Evolutionary conservation across 805 yeast species (phyloP).

Genomic region (Limtongozyma cylindracea): DNA sequence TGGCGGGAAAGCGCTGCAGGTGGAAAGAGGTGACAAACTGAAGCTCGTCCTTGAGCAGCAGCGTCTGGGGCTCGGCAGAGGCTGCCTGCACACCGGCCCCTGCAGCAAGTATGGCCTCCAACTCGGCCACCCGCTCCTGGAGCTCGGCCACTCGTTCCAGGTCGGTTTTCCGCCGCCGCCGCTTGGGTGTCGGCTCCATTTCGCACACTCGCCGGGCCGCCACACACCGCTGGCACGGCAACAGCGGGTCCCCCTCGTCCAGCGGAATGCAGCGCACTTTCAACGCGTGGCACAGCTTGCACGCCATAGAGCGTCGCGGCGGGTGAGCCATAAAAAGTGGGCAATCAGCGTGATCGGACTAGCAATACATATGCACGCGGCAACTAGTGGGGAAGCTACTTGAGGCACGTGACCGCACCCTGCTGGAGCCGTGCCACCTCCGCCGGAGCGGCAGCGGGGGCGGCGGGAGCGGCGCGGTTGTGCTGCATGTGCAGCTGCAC

Average conservation of each 20-base stretch:
- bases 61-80: not conserved
- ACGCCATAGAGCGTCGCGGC: conserved; percentile 24
- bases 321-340: no score
- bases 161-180: conserved; percentile 1
- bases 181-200: conserved; percentile 14
- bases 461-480: conserved; percentile 42
- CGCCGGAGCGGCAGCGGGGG: conserved; percentile 1
- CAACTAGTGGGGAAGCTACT: no score
- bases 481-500: conserved; percentile 96
- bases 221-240: conserved; percentile 53
- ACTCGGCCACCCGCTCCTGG: conserved; percentile 4
- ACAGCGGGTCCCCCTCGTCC: conserved; percentile 24
- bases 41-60: conserved; percentile 7
- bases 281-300: conserved; percentile 54
- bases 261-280: conserved; percentile 72
- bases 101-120: conserved; percentile 1
- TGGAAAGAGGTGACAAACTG: conserved; percentile 13
- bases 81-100: not conserved
- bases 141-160: conserved; percentile 4
- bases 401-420: conserved; percentile 56
- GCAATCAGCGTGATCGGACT: no score
- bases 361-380: no score
- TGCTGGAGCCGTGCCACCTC: conserved; percentile 25
- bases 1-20: conserved; percentile 1
- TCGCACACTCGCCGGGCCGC: conserved; percentile 41